Evolutionary conservation across 2,329 filamentous ascomycete genomes (phyloP).

Genomic region (Penicillium sp.): DNA sequence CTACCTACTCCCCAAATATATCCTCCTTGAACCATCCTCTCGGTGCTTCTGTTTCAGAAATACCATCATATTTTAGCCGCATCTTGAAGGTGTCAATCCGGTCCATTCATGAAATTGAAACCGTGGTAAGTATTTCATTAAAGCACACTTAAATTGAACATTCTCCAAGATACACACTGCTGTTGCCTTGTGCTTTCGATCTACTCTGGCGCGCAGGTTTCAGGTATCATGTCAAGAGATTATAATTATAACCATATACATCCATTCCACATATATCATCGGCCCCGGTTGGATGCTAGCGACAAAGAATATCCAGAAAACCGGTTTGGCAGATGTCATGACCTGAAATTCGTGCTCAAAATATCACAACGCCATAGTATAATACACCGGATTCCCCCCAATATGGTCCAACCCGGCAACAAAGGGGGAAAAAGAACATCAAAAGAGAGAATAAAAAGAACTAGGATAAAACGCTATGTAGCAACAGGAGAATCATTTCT

Average conservation of each 20-base stretch:
- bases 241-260: conserved; percentile 9
- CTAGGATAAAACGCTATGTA: conserved; percentile 11
- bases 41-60: too few species aligned
- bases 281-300: background rate
- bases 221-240: background rate
- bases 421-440: background rate
- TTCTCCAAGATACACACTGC: background rate
- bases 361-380: conserved; percentile 16
- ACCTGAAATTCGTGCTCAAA: background rate
- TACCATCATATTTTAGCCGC: too few species aligned
- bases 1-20: too few species aligned
- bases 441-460: background rate
- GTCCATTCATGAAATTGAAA: background rate
- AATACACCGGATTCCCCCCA: conserved; percentile 8
- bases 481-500: conserved; percentile 42
- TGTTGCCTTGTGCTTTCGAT: background rate
- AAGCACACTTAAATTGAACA: background rate
- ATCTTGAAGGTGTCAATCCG: too few species aligned
- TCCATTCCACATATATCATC: conserved; percentile 7
- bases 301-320: background rate
- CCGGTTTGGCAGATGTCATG: background rate
- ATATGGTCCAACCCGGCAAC: background rate
- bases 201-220: background rate
- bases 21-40: too few species aligned
- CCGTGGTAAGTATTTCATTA: background rate